phyloP scores from a whole-genome alignment of 108 stramenopile genomes.

The Hondaea fermentalgiana region DNA sequence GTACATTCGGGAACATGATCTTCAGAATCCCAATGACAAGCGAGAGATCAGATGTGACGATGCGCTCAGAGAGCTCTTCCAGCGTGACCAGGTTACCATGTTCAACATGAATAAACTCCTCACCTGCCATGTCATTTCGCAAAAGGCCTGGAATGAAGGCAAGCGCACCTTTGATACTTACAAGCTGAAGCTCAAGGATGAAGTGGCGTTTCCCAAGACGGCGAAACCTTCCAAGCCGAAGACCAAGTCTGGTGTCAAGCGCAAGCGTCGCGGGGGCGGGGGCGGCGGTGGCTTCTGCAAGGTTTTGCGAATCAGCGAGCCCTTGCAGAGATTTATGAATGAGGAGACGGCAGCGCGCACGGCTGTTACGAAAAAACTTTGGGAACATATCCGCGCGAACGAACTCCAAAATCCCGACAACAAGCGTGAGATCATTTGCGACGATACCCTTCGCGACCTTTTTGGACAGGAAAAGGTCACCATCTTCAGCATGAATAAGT shows the following conservation, averaged over 20 bases:
- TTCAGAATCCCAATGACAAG: conserved; percentile 31
- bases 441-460: not conserved
- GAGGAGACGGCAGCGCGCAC: not conserved
- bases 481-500: conserved; percentile 20
- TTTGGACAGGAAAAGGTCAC: conserved; percentile 13
- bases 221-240: not conserved
- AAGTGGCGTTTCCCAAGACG: not conserved
- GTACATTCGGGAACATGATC: conserved; percentile 23
- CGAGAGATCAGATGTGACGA: conserved; percentile 29
- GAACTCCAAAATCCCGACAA: conserved; percentile 22
- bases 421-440: conserved; percentile 23
- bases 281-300: not conserved
- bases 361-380: conserved; percentile 18
- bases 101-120: conserved; percentile 26
- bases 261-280: not conserved
- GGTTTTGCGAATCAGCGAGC: not conserved
- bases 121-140: not conserved
- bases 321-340: not conserved
- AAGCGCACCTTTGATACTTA: not conserved
- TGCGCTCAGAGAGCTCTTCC: conserved; percentile 12
- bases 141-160: not conserved
- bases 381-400: conserved; percentile 20
- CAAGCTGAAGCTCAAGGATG: not conserved
- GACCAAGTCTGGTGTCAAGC: not conserved
- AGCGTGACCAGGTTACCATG: not conserved